These are phyloP conservation scores for Hibiscus mutabilis DNA, from an alignment of 345 rosid genomes.

Conservation along the genomic window DNA sequence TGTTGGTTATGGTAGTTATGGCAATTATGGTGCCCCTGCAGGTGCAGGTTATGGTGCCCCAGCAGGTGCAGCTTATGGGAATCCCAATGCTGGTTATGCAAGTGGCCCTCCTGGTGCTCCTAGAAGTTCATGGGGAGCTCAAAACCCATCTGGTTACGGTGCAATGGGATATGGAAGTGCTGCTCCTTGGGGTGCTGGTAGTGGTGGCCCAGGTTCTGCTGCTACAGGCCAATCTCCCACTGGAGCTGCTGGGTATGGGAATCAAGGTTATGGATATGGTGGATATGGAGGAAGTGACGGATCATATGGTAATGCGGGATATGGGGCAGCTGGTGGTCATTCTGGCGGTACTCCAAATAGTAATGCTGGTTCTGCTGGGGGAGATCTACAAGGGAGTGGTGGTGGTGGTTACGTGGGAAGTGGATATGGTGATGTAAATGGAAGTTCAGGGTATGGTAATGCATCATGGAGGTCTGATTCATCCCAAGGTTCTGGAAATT, in stretches of 20 bases:
- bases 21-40: conserved; percentile 42
- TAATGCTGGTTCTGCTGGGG: conserved; percentile 40
- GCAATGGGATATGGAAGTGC: conserved; percentile 75
- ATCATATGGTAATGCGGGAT: conserved; percentile 58
- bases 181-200: conserved; percentile 20
- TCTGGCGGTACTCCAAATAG: conserved; percentile 53
- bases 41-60: conserved; percentile 66
- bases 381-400: conserved; percentile 49
- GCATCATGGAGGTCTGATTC: conserved; percentile 64
- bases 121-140: conserved; percentile 80
- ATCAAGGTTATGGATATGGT: conserved; percentile 15
- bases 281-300: conserved; percentile 70
- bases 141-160: conserved; percentile 77
- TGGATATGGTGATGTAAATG: conserved; percentile 46
- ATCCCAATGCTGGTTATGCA: conserved; percentile 68
- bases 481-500: conserved; percentile 64
- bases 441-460: conserved; percentile 57
- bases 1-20: conserved; percentile 80
- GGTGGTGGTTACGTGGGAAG: conserved; percentile 22
- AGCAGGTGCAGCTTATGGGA: conserved; percentile 66
- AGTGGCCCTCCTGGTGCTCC: conserved; percentile 68
- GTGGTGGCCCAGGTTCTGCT: conserved; percentile 55
- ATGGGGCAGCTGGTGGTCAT: conserved; percentile 71
- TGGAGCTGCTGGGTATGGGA: conserved; percentile 27
- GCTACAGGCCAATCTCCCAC: conserved; percentile 61